Base-by-base conservation (phyloP, 2,329 filamentous ascomycete species). In the Bipolaris oryzae region DNA sequence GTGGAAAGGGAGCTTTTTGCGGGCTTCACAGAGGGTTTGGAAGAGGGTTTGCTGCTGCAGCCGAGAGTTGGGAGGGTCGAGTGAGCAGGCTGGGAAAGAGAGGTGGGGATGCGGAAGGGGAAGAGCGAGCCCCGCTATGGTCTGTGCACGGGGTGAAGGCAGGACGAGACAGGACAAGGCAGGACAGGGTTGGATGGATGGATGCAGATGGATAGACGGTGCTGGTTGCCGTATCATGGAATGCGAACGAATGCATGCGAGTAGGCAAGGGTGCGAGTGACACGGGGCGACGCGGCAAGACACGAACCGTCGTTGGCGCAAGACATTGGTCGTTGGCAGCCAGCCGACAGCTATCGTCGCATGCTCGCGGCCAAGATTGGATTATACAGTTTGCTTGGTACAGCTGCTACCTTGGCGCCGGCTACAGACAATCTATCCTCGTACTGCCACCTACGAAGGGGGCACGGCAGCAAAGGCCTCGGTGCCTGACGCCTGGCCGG, bases 381-480 rank as follows among this genome's bases (percentile, higher is more conserved):
- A 58, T 57, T 59, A 23, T 61, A 60, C 58, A 60, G 16, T 57
- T 55, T 64, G 62, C 57, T 57, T 47, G 60, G 54, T 58, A 56
- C 54, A 62, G 50, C 50, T 54, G 57, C 55, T 52, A 58, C 55
- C 43, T 45, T 47, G 52, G 16, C 43, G 46, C 45, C 41, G 20
- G 33, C 50, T 45, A 49, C 55, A 16, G 44, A 20, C 18, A 39
- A 49, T 35, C 46, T 18, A 21, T 16, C 28, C 46, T 47, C 20
- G 42, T 16, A 43, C 44, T 38, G 50, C 31, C 20, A 33, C 50
- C 66, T 68, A 78, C 48, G 78, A 74, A 55, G 71, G 77, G 53
- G 77, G 81, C 39, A 76, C 78, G 28, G 82, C 79, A 58, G 81
- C 71, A 28, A 83, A 77, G 25, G 81, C 77, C 60, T 81, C 77